phyloP scores from a whole-genome alignment of 2,329 filamentous ascomycete species.

The Didymella arachidicola region DNA sequence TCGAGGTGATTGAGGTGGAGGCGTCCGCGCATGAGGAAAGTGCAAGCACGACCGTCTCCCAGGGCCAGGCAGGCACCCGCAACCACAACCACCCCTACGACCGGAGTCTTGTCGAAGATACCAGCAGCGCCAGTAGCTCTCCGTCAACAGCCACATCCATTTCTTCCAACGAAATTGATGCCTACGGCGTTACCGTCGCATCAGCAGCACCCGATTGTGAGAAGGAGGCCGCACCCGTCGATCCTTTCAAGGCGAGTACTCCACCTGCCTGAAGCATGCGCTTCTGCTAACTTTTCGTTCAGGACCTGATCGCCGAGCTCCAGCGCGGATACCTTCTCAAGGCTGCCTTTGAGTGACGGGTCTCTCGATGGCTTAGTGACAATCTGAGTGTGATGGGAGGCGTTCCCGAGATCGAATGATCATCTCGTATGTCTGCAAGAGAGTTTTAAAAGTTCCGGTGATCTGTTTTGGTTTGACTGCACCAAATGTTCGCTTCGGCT shows the following conservation, averaged over 20 bases:
- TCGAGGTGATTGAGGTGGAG: neutral
- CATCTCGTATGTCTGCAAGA: neutral
- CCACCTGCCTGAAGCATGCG: too few species aligned
- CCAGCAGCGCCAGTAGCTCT: neutral
- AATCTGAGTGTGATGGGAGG: neutral
- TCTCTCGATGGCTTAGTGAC: neutral
- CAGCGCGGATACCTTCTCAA: slow-evolving; percentile 16
- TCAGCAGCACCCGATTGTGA: neutral
- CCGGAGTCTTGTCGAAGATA: neutral
- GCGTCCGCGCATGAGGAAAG: neutral
- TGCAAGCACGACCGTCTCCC: neutral
- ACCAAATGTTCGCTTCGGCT: too few species aligned
- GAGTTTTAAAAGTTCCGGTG: neutral
- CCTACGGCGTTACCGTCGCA: neutral
- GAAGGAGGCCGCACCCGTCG: neutral
- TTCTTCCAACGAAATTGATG: neutral
- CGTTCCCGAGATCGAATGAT: neutral
- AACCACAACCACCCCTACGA: neutral
- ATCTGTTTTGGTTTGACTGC: neutral
- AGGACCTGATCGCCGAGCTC: slow-evolving; percentile 21
- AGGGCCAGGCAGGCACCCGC: too few species aligned
- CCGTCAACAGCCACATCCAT: neutral
- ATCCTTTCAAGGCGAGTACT: slow-evolving; percentile 22
- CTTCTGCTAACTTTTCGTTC: neutral
- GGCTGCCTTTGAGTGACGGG: slow-evolving; percentile 12